Conservation (phyloP, 2,329 filamentous ascomycete species). For the Aspergillus latus region DNA sequence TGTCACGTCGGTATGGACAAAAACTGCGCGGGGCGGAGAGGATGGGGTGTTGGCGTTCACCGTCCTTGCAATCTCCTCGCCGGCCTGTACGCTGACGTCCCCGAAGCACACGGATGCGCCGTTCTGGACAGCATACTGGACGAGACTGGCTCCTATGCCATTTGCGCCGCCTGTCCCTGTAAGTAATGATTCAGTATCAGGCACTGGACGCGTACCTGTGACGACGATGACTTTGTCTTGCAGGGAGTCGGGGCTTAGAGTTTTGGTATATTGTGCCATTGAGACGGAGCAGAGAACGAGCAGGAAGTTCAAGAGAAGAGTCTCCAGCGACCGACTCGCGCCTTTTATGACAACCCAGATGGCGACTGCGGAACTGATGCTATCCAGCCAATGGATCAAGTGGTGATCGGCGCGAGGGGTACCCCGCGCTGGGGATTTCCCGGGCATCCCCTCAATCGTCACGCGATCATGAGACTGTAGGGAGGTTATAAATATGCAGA, state of each 20-base stretch:
- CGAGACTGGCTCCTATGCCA: conserved; percentile 46
- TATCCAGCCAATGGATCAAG: no score
- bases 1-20: conserved; percentile 48
- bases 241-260: conserved; percentile 10
- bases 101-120: conserved; percentile 48
- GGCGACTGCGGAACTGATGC: no score
- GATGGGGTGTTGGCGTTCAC: conserved; percentile 16
- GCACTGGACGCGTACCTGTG: conserved; percentile 10
- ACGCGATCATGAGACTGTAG: no score
- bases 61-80: conserved; percentile 27
- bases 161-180: conserved; percentile 42
- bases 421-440: no score
- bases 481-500: no score
- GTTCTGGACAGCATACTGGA: conserved; percentile 39
- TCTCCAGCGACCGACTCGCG: no score
- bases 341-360: no score
- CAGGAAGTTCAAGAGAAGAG: no score
- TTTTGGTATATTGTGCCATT: conserved; percentile 18
- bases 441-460: no score
- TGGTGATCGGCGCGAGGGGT: no score
- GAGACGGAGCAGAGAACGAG: neutral
- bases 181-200: neutral
- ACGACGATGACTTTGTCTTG: conserved; percentile 21
- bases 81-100: conserved; percentile 40
- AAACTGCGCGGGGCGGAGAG: conserved; percentile 28